Evolutionary conservation across 768 basidiomycete species (phyloP).

Genomic region (Paxillus involutus): DNA sequence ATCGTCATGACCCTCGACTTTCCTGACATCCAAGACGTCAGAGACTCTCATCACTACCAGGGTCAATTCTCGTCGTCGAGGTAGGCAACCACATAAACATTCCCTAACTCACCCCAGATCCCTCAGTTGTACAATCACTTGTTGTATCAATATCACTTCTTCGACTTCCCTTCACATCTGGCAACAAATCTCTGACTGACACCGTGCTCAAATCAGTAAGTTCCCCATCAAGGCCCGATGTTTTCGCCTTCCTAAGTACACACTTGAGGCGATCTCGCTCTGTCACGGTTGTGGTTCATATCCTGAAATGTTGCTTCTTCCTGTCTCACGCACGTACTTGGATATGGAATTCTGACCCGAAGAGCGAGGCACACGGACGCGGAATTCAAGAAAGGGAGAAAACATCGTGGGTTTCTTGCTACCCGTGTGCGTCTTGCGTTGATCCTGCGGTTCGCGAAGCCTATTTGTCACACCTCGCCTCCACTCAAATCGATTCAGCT

Average conservation of each 20-base stretch:
- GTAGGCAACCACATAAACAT: too few species aligned
- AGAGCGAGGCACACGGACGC: constrained; percentile 16
- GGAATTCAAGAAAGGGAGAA: constrained; percentile 11
- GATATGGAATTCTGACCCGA: background rate
- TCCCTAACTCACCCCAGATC: too few species aligned
- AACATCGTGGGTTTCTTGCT: constrained; percentile 14
- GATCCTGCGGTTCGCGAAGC: constrained; percentile 1
- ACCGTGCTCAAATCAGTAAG: too few species aligned
- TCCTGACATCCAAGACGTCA: background rate
- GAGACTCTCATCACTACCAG: background rate
- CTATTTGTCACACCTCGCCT: background rate
- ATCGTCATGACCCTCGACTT: too few species aligned
- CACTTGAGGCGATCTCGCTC: background rate
- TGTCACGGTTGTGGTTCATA: background rate
- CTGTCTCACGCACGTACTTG: constrained; percentile 8
- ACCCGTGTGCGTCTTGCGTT: background rate
- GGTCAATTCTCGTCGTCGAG: too few species aligned
- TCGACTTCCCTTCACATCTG: too few species aligned
- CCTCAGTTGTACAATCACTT: too few species aligned
- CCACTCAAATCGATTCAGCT: background rate
- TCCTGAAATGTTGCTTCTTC: constrained; percentile 1
- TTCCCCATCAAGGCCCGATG: constrained; percentile 11
- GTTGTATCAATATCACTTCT: too few species aligned
- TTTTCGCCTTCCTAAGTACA: constrained; percentile 16
- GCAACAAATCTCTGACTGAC: too few species aligned